Evolutionary conservation across 179 eudicot species (phyloP), one percentile per base, ranked within the genome.

Genomic region (Camellia oleifera): DNA sequence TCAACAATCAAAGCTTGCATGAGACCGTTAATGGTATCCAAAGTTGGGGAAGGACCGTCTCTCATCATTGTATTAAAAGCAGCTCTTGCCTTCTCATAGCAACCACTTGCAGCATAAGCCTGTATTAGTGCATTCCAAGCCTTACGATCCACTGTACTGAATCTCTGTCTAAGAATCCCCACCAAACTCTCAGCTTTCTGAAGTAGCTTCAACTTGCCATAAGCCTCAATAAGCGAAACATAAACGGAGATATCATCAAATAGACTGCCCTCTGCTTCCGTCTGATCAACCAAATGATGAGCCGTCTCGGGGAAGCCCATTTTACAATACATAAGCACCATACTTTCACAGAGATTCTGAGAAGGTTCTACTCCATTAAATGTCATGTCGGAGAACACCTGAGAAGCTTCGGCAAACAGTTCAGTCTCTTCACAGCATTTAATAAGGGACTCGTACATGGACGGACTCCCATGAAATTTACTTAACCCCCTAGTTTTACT

Each of bases 11-110:
- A 86, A 79, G 99, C 97, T 83, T 89, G 95, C 92, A 97, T 82
- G 81, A 97, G 86, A 68, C 80, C 74, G 77, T 97, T 94, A 18
- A 94, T 88, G 18, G 97, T 88, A 26, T 91, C 98, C 60, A 89
- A 90, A 32, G 91, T 97, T 68, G 98, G 99, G 40, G 92, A 85
- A 79, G 98, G 99, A 73, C 99, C 99, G n/a, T 94, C 98, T 85
- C 85, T 97, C 98, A 91, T 94, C 99, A 97, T 94, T 77, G 97
- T 97, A 87, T 85, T 90, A 76, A 97, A 97, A 82, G 97, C 98
- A 83, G 99, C 99, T 87, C 99, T 91, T 78, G 97, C 98, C 86
- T 91, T 90, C 87, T 97, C 99, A 84, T 97, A 97, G 83, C 73
- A 83, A 81, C 99, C 99, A 69, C 78, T 84, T 77, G 85, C 78